A percentile compares a stretch with the other conserved stretches of the same genome.
Conservation (phyloP, 139 green algal genomes). For the Tetradesmus obliquus region DNA sequence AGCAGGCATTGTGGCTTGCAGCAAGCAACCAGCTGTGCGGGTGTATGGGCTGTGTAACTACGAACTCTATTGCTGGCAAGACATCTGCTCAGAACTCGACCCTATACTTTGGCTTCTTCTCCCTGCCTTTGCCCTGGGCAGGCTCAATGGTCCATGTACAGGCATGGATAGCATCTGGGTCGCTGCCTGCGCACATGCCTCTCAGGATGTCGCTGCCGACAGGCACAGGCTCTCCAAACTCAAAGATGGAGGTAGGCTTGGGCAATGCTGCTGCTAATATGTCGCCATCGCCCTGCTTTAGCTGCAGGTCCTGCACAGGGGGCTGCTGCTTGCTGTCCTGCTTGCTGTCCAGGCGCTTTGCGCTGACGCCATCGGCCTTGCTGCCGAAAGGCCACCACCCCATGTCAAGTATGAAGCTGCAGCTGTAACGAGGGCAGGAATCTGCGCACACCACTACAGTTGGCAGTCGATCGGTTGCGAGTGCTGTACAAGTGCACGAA, state of each 20-base stretch:
- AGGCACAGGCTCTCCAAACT: slow-evolving; percentile 58
- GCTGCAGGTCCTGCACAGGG: background rate
- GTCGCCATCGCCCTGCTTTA: background rate
- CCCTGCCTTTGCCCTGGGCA: slow-evolving; percentile 36
- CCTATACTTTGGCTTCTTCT: slow-evolving; percentile 44
- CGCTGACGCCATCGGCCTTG: slow-evolving; percentile 4
- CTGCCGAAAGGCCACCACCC: slow-evolving; percentile 36
- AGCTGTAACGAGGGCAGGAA: background rate
- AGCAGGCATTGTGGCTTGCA: background rate
- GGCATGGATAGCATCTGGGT: slow-evolving; percentile 71
- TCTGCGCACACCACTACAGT: background rate
- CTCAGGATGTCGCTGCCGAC: slow-evolving; percentile 50
- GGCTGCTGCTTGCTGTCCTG: slow-evolving; percentile 22
- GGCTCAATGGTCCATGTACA: slow-evolving; percentile 68
- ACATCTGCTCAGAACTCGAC: slow-evolving; percentile 34
- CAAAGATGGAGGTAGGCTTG: slow-evolving; percentile 62
- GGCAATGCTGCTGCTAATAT: slow-evolving; percentile 14
- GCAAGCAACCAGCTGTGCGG: background rate
- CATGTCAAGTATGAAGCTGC: background rate
- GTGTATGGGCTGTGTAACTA: background rate
- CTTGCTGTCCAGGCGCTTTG: slow-evolving; percentile 32
- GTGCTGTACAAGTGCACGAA: background rate
- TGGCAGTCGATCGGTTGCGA: background rate
- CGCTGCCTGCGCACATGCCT: slow-evolving; percentile 63
- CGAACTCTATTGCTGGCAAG: background rate